Evolutionary conservation across 345 rosid species (phyloP).

Genomic region (Aquilaria sinensis): DNA sequence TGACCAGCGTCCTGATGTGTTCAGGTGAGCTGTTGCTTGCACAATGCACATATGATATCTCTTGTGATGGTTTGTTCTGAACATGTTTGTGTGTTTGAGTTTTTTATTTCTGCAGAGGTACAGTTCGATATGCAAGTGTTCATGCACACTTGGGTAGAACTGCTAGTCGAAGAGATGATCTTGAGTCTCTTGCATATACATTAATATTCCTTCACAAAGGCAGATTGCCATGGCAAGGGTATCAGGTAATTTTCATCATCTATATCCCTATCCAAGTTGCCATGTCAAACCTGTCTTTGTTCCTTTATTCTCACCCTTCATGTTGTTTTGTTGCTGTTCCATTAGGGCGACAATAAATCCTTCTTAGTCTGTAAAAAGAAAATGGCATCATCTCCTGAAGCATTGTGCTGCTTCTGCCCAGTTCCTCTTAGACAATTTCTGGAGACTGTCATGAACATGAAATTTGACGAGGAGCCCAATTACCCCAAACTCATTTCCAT

Average conservation of each 20-base stretch:
- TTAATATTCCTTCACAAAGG: constrained; percentile 90
- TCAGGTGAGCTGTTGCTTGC: constrained; percentile 48
- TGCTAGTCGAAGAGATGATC: constrained; percentile 97
- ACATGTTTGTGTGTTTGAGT: constrained; percentile 2
- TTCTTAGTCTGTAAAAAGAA: constrained; percentile 97
- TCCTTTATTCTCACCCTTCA: neutral
- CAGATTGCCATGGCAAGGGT: constrained; percentile 99
- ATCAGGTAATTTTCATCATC: constrained; percentile 48
- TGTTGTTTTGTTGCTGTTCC: neutral
- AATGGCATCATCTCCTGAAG: constrained; percentile 87
- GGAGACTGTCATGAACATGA: constrained; percentile 90
- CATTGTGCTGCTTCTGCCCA: constrained; percentile 93
- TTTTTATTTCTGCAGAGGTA: constrained; percentile 49
- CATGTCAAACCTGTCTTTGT: constrained; percentile 2
- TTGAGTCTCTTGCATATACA: constrained; percentile 95
- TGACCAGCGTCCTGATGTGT: constrained; percentile 99
- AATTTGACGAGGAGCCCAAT: constrained; percentile 94
- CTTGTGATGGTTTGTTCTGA: neutral
- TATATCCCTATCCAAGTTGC: constrained; percentile 7
- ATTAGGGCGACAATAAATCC: constrained; percentile 94
- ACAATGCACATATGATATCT: neutral
- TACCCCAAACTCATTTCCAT: constrained; percentile 85
- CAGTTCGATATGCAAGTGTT: constrained; percentile 95
- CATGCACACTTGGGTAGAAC: constrained; percentile 99
- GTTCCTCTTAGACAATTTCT: constrained; percentile 74